phyloP scores from a whole-genome alignment of 306 rosid species.

The Pyrus bretschneideri region DNA sequence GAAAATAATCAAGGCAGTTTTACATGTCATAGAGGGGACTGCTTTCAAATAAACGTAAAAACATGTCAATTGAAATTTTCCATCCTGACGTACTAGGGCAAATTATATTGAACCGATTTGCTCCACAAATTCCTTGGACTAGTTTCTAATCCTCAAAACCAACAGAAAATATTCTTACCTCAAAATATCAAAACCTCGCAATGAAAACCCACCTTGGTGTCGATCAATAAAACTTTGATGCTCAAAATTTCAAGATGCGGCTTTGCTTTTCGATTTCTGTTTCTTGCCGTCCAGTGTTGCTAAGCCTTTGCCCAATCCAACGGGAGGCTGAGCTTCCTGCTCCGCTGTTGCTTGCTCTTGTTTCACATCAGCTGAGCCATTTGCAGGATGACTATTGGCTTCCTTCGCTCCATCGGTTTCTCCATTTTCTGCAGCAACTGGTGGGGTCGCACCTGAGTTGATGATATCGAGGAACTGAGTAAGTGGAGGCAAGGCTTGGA shows the following conservation, averaged over 20 bases:
- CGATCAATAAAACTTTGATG: constrained; percentile 20
- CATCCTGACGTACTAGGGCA: neutral
- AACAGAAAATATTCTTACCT: constrained; percentile 12
- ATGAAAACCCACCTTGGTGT: constrained; percentile 16
- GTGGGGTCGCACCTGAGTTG: constrained; percentile 52
- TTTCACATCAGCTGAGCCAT: constrained; percentile 24
- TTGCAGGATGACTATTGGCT: constrained; percentile 23
- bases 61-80: neutral
- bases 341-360: constrained; percentile 25
- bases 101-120: neutral
- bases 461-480: constrained; percentile 71
- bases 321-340: constrained; percentile 54
- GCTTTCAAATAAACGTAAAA: neutral
- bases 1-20: neutral
- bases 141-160: constrained; percentile 24
- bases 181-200: constrained; percentile 15
- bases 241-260: constrained; percentile 45
- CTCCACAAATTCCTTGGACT: neutral
- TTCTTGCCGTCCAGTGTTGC: constrained; percentile 73
- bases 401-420: constrained; percentile 42
- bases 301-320: constrained; percentile 80
- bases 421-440: constrained; percentile 41
- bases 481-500: constrained; percentile 78
- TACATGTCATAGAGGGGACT: neutral
- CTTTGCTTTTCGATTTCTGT: constrained; percentile 64